Conservation (phyloP, 2,329 filamentous ascomycete species). For the Aspergillus bombycis region DNA sequence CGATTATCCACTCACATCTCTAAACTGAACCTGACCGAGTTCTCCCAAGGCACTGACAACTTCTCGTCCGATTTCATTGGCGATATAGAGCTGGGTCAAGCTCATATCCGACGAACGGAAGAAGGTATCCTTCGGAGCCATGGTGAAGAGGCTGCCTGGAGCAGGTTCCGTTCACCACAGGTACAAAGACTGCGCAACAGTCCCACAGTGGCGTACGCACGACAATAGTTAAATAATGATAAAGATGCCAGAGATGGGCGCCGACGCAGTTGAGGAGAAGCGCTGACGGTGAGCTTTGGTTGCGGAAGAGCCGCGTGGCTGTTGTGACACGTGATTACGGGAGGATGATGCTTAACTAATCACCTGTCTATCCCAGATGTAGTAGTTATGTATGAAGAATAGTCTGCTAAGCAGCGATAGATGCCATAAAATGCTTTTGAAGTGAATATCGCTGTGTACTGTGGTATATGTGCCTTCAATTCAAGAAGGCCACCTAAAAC, state of each 20-base stretch:
- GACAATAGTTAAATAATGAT: not conserved
- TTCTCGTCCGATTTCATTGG: slow-evolving; percentile 97
- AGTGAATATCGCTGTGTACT: not conserved
- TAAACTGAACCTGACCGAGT: slow-evolving; percentile 93
- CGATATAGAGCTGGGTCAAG: slow-evolving; percentile 99
- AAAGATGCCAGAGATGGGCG: slow-evolving; percentile 5
- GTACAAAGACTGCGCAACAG: slow-evolving; percentile 11
- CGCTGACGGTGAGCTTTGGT: slow-evolving; percentile 2
- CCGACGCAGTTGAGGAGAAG: not conserved
- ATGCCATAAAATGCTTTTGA: not conserved
- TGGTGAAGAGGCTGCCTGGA: slow-evolving; percentile 42
- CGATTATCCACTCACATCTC: slow-evolving; percentile 71
- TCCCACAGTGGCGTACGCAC: slow-evolving; percentile 1
- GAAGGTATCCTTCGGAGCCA: slow-evolving; percentile 82
- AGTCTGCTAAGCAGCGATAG: not conserved
- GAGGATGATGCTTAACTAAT: not conserved
- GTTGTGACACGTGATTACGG: slow-evolving; percentile 22
- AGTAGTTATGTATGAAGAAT: too few relatives aligned
- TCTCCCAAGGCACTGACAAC: slow-evolving; percentile 96
- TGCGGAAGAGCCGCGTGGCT: slow-evolving; percentile 21
- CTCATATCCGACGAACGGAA: slow-evolving; percentile 99
- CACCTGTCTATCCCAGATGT: not conserved
- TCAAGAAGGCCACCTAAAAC: slow-evolving; percentile 1
- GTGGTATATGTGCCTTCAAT: slow-evolving; percentile 1
- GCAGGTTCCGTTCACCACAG: slow-evolving; percentile 27